phyloP scores from a whole-genome alignment of 495 filamentous ascomycete genomes.

The Penicillium taxi region DNA sequence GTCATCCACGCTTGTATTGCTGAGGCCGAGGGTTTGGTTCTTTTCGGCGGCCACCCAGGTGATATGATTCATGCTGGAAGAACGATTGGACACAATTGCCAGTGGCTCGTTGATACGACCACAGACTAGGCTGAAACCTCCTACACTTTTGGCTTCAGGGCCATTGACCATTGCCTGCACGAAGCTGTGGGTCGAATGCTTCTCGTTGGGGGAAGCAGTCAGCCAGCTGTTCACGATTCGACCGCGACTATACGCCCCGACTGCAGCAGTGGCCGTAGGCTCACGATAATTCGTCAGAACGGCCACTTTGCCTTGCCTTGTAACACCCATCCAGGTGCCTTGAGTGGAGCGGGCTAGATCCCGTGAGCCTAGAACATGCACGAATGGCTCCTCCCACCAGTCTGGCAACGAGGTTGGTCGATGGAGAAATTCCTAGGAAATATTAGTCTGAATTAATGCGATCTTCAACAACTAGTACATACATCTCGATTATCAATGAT shows the following conservation, averaged over 20 bases:
- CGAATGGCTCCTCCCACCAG: constrained; percentile 67
- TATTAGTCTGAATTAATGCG: constrained; percentile 11
- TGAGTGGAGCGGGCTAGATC: constrained; percentile 58
- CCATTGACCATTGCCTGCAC: constrained; percentile 55
- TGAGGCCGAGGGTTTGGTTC: constrained; percentile 68
- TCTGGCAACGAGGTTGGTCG: constrained; percentile 76
- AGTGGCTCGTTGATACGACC: constrained; percentile 71
- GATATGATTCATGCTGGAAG: constrained; percentile 43
- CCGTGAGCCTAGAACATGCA: constrained; percentile 57
- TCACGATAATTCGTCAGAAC: constrained; percentile 94
- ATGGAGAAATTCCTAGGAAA: constrained; percentile 66
- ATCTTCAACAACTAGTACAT: neutral
- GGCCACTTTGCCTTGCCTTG: constrained; percentile 72
- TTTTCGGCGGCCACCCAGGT: constrained; percentile 59
- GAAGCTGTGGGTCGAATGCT: constrained; percentile 50
- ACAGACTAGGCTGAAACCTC: constrained; percentile 89
- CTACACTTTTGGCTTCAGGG: constrained; percentile 51
- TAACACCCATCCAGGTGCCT: constrained; percentile 94
- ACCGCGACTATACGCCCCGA: constrained; percentile 63
- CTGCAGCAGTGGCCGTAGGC: constrained; percentile 38
- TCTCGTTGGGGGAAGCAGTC: constrained; percentile 26
- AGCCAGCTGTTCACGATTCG: constrained; percentile 84
- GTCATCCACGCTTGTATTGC: constrained; percentile 73
- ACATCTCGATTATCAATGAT: constrained; percentile 91
- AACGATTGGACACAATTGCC: constrained; percentile 86